Evolutionary conservation across 2,329 filamentous ascomycete species (phyloP).

Genomic region (Didymella pinodella): DNA sequence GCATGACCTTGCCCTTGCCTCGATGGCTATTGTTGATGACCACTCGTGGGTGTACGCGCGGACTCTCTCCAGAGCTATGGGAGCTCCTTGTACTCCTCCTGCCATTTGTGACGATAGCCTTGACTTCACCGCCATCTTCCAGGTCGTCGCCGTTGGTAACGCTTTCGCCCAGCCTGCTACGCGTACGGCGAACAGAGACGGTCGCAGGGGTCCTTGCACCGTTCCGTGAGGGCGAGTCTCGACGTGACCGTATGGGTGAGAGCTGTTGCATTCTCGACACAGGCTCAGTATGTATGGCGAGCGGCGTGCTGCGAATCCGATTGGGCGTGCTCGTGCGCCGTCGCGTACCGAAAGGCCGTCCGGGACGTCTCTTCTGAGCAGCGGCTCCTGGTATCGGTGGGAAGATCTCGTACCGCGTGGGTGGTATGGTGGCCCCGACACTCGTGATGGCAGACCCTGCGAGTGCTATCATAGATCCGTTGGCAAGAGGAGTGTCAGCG

Average conservation of each 20-base stretch:
- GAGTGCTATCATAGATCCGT: slow-evolving; percentile 40
- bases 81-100: slow-evolving; percentile 42
- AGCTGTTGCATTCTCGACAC: slow-evolving; percentile 45
- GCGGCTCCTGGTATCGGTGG: slow-evolving; percentile 68
- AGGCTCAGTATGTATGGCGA: slow-evolving; percentile 43
- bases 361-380: slow-evolving; percentile 45
- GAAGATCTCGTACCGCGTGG: slow-evolving; percentile 79
- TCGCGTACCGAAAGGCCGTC: slow-evolving; percentile 49
- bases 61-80: slow-evolving; percentile 42
- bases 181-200: slow-evolving; percentile 47
- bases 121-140: slow-evolving; percentile 44
- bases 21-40: slow-evolving; percentile 29
- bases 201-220: slow-evolving; percentile 44
- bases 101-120: slow-evolving; percentile 34
- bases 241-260: slow-evolving; percentile 40
- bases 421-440: slow-evolving; percentile 63
- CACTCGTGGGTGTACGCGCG: slow-evolving; percentile 30
- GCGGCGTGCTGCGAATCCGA: slow-evolving; percentile 33
- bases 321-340: slow-evolving; percentile 49
- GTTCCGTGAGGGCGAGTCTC: slow-evolving; percentile 42
- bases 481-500: slow-evolving; percentile 41
- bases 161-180: slow-evolving; percentile 55
- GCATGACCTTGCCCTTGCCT: slow-evolving; percentile 38
- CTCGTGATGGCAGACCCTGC: slow-evolving; percentile 41
- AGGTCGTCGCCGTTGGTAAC: slow-evolving; percentile 48